phyloP scores from a whole-genome alignment of 176 grass and related monocot genomes.

The Chrysopogon serrulatus region DNA sequence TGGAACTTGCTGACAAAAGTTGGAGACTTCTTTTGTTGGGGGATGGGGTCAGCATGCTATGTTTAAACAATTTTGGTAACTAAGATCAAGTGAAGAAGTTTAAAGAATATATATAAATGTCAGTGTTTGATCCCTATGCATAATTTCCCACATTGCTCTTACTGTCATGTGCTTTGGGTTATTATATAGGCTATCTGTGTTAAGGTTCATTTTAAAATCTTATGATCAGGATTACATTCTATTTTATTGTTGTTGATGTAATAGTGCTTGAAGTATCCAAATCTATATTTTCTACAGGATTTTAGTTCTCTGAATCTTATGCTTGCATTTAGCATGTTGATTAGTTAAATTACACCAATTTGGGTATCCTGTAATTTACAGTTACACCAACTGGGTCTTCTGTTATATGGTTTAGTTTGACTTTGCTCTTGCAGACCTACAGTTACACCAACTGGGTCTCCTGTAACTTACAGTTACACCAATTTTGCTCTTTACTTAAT shows the following conservation, averaged over 20 bases:
- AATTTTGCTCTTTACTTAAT: no score
- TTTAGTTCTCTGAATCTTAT: neutral
- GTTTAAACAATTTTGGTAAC: no score
- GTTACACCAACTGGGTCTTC: neutral
- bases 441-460: no score
- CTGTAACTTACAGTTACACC: no score
- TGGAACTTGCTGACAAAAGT: neutral
- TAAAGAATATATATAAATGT: neutral
- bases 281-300: neutral
- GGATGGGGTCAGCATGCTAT: no score
- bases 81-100: neutral
- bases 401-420: neutral
- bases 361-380: no score
- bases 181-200: neutral
- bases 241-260: neutral
- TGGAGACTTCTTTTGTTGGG: no score
- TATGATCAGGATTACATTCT: neutral
- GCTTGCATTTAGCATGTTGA: neutral
- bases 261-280: neutral
- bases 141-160: neutral
- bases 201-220: neutral
- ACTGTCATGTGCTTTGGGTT: neutral
- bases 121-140: neutral
- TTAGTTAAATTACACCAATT: neutral
- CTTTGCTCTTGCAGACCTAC: constrained; percentile 48